These are phyloP conservation scores for Leishmania arabica DNA, from an alignment of 208 protist species.

Conservation along the genomic window DNA sequence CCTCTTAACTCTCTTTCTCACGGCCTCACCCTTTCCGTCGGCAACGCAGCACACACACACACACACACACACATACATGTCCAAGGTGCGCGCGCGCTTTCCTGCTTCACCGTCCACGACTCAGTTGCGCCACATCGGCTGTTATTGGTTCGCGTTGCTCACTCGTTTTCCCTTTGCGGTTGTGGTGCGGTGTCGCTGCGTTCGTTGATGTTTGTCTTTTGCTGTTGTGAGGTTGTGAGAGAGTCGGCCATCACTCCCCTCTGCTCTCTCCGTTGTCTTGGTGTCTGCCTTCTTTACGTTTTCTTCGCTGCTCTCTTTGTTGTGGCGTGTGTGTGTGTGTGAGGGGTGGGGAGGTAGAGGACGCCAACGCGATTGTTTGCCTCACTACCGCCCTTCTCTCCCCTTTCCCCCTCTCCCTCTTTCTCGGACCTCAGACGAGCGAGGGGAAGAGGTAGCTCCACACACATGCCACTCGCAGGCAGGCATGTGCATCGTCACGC, in stretches of 20 bases:
- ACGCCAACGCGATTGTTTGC: not conserved
- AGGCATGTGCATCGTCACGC: not conserved
- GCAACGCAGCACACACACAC: not conserved
- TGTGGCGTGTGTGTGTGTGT: not conserved
- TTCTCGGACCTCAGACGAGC: not conserved
- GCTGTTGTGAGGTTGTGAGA: not conserved
- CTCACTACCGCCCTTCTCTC: not conserved
- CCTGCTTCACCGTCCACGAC: slow-evolving; percentile 5
- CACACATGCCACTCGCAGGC: not conserved
- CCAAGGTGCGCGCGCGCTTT: not conserved
- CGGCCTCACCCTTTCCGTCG: not conserved
- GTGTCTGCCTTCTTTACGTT: not conserved
- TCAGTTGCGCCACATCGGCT: not conserved
- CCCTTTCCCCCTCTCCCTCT: not conserved
- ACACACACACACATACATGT: not conserved
- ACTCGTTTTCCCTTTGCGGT: not conserved
- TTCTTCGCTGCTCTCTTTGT: not conserved
- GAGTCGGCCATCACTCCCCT: not conserved
- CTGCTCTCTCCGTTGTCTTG: slow-evolving; percentile 7
- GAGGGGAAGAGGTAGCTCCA: not conserved
- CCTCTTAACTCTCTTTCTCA: not conserved
- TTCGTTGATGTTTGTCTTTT: not conserved
- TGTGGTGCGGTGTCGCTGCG: not conserved
- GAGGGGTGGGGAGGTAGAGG: no score
- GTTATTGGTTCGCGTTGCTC: not conserved